Conservation (phyloP, 345 rosid genomes). For the Populus alba region DNA sequence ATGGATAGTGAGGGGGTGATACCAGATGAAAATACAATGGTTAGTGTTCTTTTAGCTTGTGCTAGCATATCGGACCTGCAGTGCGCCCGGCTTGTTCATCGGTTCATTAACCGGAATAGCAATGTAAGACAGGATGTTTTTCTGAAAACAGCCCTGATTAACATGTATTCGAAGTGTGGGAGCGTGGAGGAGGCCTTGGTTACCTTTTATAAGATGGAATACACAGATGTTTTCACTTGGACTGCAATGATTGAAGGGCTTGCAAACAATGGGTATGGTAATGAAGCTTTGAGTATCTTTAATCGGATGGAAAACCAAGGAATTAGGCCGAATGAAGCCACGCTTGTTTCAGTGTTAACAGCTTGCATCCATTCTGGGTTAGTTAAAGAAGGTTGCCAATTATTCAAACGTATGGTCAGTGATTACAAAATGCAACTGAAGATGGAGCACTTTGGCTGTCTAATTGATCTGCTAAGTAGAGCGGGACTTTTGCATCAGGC, state of each 20-base stretch:
- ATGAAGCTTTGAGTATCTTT: slow-evolving; percentile 16
- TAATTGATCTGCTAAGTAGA: slow-evolving; percentile 27
- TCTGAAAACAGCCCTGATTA: slow-evolving; percentile 28
- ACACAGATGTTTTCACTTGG: slow-evolving; percentile 26
- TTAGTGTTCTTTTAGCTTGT: slow-evolving; percentile 26
- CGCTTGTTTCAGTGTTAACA: slow-evolving; percentile 20
- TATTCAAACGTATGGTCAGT: slow-evolving; percentile 18
- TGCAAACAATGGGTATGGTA: slow-evolving; percentile 25
- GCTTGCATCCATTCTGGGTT: slow-evolving; percentile 32
- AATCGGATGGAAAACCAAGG: slow-evolving; percentile 22
- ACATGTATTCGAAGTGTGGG: slow-evolving; percentile 33
- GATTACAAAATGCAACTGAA: slow-evolving; percentile 12
- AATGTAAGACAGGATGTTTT: slow-evolving; percentile 21
- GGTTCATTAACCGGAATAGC: slow-evolving; percentile 14
- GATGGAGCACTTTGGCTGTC: slow-evolving; percentile 28
- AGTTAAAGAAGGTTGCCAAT: slow-evolving; percentile 15
- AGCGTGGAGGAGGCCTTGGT: slow-evolving; percentile 27
- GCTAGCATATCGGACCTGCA: slow-evolving; percentile 25
- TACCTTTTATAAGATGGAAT: slow-evolving; percentile 32
- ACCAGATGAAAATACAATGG: slow-evolving; percentile 27
- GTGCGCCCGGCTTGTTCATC: slow-evolving; percentile 19
- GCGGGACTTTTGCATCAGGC: slow-evolving; percentile 29
- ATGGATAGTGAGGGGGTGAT: slow-evolving; percentile 16
- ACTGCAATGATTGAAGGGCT: slow-evolving; percentile 35
- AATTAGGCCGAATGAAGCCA: slow-evolving; percentile 26